A percentile compares a stretch with the other conserved stretches of the same genome.
Evolutionary conservation across 352 stramenopile species (phyloP).

Genomic region (Globisporangium emineosum): DNA sequence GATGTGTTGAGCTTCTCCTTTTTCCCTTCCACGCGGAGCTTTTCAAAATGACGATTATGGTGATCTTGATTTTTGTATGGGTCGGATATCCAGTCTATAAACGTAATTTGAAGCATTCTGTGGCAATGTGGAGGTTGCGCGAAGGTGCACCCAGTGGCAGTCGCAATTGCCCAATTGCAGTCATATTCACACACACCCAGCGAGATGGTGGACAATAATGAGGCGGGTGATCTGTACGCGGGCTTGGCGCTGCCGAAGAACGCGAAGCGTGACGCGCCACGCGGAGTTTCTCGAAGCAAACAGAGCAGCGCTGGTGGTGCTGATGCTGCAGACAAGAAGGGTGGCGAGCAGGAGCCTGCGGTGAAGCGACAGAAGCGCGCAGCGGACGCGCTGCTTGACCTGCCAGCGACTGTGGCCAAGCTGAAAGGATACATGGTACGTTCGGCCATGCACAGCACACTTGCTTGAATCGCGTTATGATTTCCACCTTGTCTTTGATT

Average conservation of each 20-base stretch:
- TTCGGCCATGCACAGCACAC: background rate
- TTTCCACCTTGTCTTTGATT: background rate
- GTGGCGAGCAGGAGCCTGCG: background rate
- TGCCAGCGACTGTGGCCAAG: constrained; percentile 42
- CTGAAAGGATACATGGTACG: constrained; percentile 69
- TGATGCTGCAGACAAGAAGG: background rate
- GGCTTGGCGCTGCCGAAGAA: constrained; percentile 46
- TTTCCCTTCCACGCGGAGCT: constrained; percentile 11
- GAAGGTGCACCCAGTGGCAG: constrained; percentile 2
- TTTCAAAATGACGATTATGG: constrained; percentile 1
- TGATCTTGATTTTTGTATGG: background rate
- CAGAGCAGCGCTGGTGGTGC: background rate
- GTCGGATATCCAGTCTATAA: background rate
- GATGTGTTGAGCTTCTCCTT: background rate
- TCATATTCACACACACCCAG: background rate
- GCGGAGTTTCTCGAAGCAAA: background rate
- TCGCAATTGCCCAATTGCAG: too few relatives aligned
- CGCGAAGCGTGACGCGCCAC: constrained; percentile 31
- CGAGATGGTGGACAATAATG: constrained; percentile 5
- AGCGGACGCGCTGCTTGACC: constrained; percentile 32
- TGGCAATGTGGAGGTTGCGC: background rate
- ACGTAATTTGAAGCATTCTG: background rate
- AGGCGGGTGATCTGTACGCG: constrained; percentile 46
- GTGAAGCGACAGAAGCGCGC: constrained; percentile 28
- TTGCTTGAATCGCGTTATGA: background rate